Conservation (phyloP, 2,329 filamentous ascomycete genomes). For the Coniochaeta sp. region DNA sequence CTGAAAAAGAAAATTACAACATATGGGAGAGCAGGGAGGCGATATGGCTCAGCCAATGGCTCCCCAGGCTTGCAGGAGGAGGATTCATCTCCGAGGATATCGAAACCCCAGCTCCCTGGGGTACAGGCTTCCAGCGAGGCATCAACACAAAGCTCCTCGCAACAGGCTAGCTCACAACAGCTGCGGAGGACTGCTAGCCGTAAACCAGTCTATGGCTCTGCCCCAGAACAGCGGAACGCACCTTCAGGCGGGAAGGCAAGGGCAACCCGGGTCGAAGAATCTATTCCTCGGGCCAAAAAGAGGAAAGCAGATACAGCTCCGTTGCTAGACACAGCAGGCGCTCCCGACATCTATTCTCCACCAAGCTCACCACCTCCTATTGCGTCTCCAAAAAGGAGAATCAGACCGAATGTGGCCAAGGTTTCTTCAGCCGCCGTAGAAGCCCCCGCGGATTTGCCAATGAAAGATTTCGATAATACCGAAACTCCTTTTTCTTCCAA, state of each 20-base stretch:
- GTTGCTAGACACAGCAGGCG: constrained; percentile 9
- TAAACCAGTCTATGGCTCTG: not conserved
- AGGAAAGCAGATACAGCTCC: constrained; percentile 11
- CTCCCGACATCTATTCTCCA: constrained; percentile 13
- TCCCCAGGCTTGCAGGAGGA: not conserved
- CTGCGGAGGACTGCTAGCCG: not conserved
- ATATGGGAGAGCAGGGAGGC: constrained; percentile 20
- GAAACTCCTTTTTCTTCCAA: constrained; percentile 13
- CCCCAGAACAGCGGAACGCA: not conserved
- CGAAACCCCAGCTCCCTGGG: not conserved
- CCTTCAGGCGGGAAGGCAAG: not conserved
- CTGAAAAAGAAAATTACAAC: constrained; percentile 21
- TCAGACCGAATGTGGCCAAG: constrained; percentile 6
- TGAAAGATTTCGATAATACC: constrained; percentile 10
- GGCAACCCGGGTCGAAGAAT: constrained; percentile 5
- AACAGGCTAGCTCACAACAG: not conserved
- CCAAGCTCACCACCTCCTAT: constrained; percentile 16
- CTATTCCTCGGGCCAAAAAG: constrained; percentile 11
- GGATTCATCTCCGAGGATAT: not conserved
- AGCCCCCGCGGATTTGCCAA: constrained; percentile 6
- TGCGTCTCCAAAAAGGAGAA: constrained; percentile 3
- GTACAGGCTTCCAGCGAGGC: not conserved
- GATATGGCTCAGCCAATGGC: constrained; percentile 8
- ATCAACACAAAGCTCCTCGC: not conserved
- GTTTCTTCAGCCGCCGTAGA: not conserved